Evolutionary conservation across 768 basidiomycete genomes (phyloP).

Genomic region (Russula virescens): DNA sequence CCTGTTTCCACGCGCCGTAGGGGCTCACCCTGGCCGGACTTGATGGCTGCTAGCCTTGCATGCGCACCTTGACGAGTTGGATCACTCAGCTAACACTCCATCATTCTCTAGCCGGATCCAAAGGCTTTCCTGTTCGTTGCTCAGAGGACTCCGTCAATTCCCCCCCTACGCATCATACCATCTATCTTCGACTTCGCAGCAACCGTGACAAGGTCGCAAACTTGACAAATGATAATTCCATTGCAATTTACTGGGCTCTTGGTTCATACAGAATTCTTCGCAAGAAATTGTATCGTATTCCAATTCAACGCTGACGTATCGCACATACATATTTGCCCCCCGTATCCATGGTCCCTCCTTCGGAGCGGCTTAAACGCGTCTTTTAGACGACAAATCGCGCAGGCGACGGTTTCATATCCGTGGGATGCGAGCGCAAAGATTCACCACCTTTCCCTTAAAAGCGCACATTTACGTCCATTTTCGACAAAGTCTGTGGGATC

Average conservation of each 20-base stretch:
- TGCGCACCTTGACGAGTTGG: background rate
- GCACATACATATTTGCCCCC: background rate
- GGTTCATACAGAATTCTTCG: background rate
- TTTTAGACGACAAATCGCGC: constrained; percentile 1
- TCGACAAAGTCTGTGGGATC: background rate
- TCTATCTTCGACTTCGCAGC: constrained; percentile 6
- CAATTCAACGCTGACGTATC: background rate
- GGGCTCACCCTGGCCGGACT: too few relatives aligned
- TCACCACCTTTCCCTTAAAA: background rate
- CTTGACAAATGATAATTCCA: background rate
- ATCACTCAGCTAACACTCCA: background rate
- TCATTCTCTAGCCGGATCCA: too few relatives aligned
- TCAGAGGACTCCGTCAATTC: background rate
- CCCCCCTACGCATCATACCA: background rate
- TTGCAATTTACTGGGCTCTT: background rate
- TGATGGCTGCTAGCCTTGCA: too few relatives aligned
- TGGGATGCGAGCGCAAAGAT: constrained; percentile 5
- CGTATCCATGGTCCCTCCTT: constrained; percentile 17
- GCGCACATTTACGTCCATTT: constrained; percentile 14
- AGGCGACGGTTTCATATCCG: constrained; percentile 9
- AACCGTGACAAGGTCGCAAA: background rate
- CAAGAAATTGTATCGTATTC: background rate
- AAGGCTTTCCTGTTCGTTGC: too few relatives aligned
- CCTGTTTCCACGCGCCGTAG: too few relatives aligned
- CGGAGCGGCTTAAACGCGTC: constrained; percentile 15